Percentiles rank a stretch among this genome's conserved stretches.
Evolutionary conservation across 495 filamentous ascomycete genomes (phyloP).

Genomic region (Astrothelium macrocarpum): DNA sequence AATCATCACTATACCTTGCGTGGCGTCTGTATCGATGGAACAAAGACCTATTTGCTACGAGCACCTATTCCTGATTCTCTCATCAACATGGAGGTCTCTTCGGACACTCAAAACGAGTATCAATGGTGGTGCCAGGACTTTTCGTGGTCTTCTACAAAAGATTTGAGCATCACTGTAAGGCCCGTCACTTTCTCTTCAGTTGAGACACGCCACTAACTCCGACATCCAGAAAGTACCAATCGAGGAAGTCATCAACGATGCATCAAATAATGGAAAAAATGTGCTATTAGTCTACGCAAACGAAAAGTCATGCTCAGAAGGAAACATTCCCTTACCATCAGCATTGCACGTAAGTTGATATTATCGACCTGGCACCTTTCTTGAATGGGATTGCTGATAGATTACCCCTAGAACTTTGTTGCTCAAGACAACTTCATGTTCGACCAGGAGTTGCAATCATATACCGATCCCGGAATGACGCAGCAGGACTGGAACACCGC

Average conservation of each 20-base stretch:
- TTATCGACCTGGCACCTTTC: not conserved
- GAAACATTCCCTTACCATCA: not conserved
- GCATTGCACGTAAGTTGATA: not conserved
- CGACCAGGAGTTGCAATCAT: not conserved
- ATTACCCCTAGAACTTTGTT: not conserved
- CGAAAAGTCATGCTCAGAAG: conserved; percentile 6
- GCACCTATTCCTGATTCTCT: conserved; percentile 5
- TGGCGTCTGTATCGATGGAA: conserved; percentile 19
- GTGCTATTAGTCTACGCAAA: conserved; percentile 20
- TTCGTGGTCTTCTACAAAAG: not conserved
- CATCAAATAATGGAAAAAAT: conserved; percentile 15
- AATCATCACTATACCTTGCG: conserved; percentile 19
- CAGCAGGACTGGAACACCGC: not conserved
- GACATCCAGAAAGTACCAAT: conserved; percentile 4
- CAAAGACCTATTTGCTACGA: conserved; percentile 20
- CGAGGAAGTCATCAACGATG: conserved; percentile 22
- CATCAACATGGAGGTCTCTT: conserved; percentile 5
- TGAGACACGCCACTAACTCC: conserved; percentile 1
- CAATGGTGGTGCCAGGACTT: conserved; percentile 19
- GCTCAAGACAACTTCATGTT: not conserved
- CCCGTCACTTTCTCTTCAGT: conserved; percentile 7
- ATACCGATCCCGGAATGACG: not conserved
- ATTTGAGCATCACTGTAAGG: conserved; percentile 4
- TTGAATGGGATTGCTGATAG: not conserved
- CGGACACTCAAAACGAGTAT: not conserved